Conservation (phyloP, 331 rosid genomes). For the Prunus yedoensis region DNA sequence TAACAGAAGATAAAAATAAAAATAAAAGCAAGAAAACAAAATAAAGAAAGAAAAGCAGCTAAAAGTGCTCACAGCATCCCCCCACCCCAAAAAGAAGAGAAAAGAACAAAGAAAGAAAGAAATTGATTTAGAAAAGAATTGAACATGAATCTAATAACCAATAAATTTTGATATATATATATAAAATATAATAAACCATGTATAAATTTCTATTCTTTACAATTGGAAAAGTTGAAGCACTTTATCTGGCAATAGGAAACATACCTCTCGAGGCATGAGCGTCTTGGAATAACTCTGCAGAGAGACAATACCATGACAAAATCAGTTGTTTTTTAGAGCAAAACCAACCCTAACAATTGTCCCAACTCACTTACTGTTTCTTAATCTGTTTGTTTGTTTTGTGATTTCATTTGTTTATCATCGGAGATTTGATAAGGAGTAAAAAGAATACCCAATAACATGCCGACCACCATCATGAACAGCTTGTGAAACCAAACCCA, state of each 20-base stretch:
- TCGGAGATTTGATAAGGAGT: slow-evolving; percentile 21
- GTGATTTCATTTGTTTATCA: neutral
- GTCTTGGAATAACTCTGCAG: slow-evolving; percentile 99
- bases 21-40: too few relatives aligned
- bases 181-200: neutral
- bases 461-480: slow-evolving; percentile 99
- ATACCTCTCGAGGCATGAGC: slow-evolving; percentile 99
- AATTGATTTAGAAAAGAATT: slow-evolving; percentile 8
- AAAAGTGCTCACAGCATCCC: slow-evolving; percentile 9
- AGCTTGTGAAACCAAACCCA: slow-evolving; percentile 99
- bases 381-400: slow-evolving; percentile 21
- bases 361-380: slow-evolving; percentile 38
- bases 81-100: neutral
- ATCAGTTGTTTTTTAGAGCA: slow-evolving; percentile 40
- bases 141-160: slow-evolving; percentile 20
- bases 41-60: slow-evolving; percentile 6
- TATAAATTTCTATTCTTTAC: neutral
- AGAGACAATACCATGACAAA: slow-evolving; percentile 73
- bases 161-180: slow-evolving; percentile 21
- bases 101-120: too few relatives aligned
- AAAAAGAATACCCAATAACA: slow-evolving; percentile 75
- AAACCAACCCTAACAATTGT: slow-evolving; percentile 31
- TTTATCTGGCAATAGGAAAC: slow-evolving; percentile 43
- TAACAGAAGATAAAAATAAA: slow-evolving; percentile 1
- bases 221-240: slow-evolving; percentile 36